Percentiles rank a stretch among this genome's conserved stretches.
Conservation (phyloP, 1,284 basidiomycete genomes). For the Mrakiaceae sp. region DNA sequence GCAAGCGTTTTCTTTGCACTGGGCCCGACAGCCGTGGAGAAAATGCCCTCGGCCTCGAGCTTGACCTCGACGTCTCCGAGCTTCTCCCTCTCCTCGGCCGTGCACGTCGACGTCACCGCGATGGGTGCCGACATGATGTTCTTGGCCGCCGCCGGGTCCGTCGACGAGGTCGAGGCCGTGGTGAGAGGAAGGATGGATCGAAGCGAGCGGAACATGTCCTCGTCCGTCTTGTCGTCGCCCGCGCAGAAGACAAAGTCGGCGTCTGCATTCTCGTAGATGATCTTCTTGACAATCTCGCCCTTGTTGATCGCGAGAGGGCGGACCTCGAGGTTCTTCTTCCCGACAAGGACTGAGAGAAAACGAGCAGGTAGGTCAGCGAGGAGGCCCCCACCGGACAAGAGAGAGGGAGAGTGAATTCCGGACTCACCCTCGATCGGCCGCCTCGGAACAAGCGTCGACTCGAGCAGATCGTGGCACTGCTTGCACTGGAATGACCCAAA, state of each 20-base stretch:
- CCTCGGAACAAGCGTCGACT: conserved; percentile 80
- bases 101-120: conserved; percentile 47
- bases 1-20: conserved; percentile 77
- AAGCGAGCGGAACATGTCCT: conserved; percentile 91
- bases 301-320: conserved; percentile 92
- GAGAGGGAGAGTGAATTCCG: not conserved
- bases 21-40: conserved; percentile 78
- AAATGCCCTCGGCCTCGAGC: conserved; percentile 57
- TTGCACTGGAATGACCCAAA: conserved; percentile 92
- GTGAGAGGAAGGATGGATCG: conserved; percentile 26
- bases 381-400: not conserved
- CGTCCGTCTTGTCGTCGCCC: conserved; percentile 88
- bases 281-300: conserved; percentile 93
- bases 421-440: conserved; percentile 69
- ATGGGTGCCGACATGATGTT: conserved; percentile 58
- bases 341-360: conserved; percentile 56
- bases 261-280: conserved; percentile 83
- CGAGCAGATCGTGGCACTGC: conserved; percentile 90
- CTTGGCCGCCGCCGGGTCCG: conserved; percentile 44
- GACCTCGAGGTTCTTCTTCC: conserved; percentile 98
- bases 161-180: conserved; percentile 36
- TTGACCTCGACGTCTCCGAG: conserved; percentile 49
- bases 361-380: not conserved
- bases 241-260: conserved; percentile 94
- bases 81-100: conserved; percentile 33